Evolutionary conservation across 257 asterid species (phyloP).

Genomic region (Fraxinus quadrangulata): DNA sequence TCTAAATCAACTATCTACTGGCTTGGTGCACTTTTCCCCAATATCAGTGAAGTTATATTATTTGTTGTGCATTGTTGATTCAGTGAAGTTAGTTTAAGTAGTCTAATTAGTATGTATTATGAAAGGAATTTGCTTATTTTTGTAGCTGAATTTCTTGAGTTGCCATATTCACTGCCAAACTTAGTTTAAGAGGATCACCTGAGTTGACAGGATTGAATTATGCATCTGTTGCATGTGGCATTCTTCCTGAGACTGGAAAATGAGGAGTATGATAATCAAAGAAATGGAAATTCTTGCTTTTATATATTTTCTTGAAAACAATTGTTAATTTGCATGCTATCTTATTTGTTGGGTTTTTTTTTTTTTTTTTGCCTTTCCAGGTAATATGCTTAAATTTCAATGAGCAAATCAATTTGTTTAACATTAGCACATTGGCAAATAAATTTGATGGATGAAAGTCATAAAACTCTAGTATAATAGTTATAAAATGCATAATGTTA

Average conservation of each 20-base stretch:
- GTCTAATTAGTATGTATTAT: neutral
- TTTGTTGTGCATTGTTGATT: too few relatives aligned
- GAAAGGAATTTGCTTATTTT: neutral
- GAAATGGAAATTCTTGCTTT: too few relatives aligned
- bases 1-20: too few relatives aligned
- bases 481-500: too few relatives aligned
- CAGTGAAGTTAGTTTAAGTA: too few relatives aligned
- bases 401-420: conserved; percentile 42
- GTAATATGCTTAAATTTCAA: conserved; percentile 48
- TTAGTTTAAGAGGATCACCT: conserved; percentile 21
- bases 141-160: conserved; percentile 45
- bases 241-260: conserved; percentile 66
- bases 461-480: too few relatives aligned
- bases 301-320: too few relatives aligned
- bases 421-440: too few relatives aligned
- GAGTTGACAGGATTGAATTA: conserved; percentile 54
- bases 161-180: conserved; percentile 46
- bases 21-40: too few relatives aligned
- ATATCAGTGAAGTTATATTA: too few relatives aligned
- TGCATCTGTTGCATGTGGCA: conserved; percentile 83
- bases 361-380: conserved; percentile 11
- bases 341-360: neutral
- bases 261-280: conserved; percentile 33
- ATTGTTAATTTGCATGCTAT: neutral
- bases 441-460: too few relatives aligned